Conservation (phyloP, 257 asterid genomes). For the Solanum lignicaule region DNA sequence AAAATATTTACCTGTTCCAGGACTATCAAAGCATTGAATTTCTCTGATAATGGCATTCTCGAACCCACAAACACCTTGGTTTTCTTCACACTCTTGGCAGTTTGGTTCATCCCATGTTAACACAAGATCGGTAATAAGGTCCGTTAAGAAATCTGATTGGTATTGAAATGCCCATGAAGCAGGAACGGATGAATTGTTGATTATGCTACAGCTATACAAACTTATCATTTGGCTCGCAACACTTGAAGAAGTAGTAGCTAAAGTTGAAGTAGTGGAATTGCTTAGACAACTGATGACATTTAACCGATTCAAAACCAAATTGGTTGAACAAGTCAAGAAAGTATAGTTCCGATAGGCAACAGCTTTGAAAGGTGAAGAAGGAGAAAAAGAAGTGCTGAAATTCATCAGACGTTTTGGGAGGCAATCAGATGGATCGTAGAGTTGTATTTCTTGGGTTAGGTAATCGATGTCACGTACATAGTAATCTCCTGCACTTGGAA, state of each 20-base stretch:
- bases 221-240: slow-evolving; percentile 24
- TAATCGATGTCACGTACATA: slow-evolving; percentile 43
- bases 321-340: slow-evolving; percentile 50
- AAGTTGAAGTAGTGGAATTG: slow-evolving; percentile 10
- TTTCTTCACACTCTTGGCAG: slow-evolving; percentile 29
- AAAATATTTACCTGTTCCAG: slow-evolving; percentile 14
- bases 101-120: slow-evolving; percentile 30
- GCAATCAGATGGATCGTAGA: slow-evolving; percentile 47
- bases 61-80: slow-evolving; percentile 20
- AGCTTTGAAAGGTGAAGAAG: slow-evolving; percentile 21
- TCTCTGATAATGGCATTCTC: neutral
- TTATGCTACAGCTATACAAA: slow-evolving; percentile 19
- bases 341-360: slow-evolving; percentile 27
- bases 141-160: slow-evolving; percentile 9
- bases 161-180: slow-evolving; percentile 21
- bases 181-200: slow-evolving; percentile 28
- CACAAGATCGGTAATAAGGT: slow-evolving; percentile 16
- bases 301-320: neutral
- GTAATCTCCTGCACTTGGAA: slow-evolving; percentile 47
- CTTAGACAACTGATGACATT: slow-evolving; percentile 21
- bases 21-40: slow-evolving; percentile 10
- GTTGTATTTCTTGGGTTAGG: slow-evolving; percentile 33
- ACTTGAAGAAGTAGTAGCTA: slow-evolving; percentile 36
- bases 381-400: slow-evolving; percentile 43
- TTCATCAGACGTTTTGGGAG: slow-evolving; percentile 36